Conservation (phyloP, 495 filamentous ascomycete genomes). For the Aspergillus funiculosus region DNA sequence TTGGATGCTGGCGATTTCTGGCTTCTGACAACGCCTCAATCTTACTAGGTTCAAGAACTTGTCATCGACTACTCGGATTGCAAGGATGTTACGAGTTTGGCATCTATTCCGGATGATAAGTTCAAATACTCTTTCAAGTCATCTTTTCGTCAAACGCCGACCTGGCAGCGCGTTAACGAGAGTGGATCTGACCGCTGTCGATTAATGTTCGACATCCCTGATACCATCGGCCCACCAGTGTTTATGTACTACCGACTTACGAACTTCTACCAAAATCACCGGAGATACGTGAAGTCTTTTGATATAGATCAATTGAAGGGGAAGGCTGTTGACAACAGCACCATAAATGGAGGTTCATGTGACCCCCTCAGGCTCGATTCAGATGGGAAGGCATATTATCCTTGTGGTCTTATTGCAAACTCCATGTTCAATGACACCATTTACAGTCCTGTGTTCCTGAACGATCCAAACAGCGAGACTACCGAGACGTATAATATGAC, state of each 20-base stretch:
- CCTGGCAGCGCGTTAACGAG: conserved; percentile 30
- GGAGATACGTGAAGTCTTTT: conserved; percentile 87
- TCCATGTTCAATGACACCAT: conserved; percentile 98
- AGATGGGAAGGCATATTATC: conserved; percentile 71
- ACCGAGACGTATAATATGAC: conserved; percentile 65
- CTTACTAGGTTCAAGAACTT: conserved; percentile 75
- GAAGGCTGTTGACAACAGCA: conserved; percentile 50
- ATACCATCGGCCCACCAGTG: conserved; percentile 71
- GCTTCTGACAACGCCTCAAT: conserved; percentile 13
- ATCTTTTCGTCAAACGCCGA: conserved; percentile 25
- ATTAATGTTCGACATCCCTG: conserved; percentile 70
- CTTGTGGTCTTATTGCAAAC: conserved; percentile 93
- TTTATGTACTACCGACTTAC: conserved; percentile 90
- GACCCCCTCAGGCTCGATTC: conserved; percentile 60
- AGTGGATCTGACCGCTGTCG: conserved; percentile 48
- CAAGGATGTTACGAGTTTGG: conserved; percentile 37
- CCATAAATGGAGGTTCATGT: conserved; percentile 64
- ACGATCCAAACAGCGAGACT: conserved; percentile 30
- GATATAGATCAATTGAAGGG: conserved; percentile 78
- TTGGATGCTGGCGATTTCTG: conserved; percentile 1
- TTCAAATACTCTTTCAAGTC: conserved; percentile 64
- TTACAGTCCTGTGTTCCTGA: conserved; percentile 49
- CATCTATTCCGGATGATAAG: conserved; percentile 41
- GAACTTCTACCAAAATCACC: conserved; percentile 99
- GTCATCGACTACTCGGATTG: conserved; percentile 87